Percentiles rank a stretch among this genome's conserved stretches.
phyloP scores from a whole-genome alignment of 495 filamentous ascomycete genomes.

The Gamarada debralockiae region DNA sequence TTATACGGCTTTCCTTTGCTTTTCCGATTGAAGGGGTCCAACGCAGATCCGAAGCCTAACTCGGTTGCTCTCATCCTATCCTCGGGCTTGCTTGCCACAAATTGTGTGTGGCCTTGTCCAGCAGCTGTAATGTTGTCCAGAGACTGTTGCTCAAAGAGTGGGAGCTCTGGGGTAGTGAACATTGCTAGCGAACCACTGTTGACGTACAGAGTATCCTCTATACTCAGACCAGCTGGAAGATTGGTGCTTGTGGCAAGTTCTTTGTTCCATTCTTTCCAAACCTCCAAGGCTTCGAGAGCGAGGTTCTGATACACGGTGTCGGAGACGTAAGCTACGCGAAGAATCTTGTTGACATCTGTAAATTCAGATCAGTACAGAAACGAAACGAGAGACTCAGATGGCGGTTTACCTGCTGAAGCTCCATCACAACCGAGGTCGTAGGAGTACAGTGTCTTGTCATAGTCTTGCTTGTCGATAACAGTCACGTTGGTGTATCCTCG shows the following conservation, averaged over 20 bases:
- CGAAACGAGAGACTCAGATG: too few species aligned
- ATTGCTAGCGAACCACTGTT: conserved; percentile 27
- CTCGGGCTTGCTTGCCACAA: conserved; percentile 23
- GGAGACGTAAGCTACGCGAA: conserved; percentile 37
- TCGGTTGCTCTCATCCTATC: conserved; percentile 28
- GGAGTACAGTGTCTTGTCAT: conserved; percentile 30
- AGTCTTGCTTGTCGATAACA: conserved; percentile 40
- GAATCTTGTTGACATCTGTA: conserved; percentile 41
- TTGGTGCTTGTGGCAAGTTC: conserved; percentile 24
- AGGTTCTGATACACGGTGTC: conserved; percentile 40
- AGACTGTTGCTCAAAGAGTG: conserved; percentile 30
- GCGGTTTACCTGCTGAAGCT: conserved; percentile 32
- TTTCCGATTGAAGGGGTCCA: conserved; percentile 28
- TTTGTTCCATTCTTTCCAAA: conserved; percentile 41
- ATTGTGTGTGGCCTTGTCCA: conserved; percentile 32
- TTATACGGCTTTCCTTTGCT: conserved; percentile 8
- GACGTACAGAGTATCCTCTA: neutral
- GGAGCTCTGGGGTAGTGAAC: conserved; percentile 24
- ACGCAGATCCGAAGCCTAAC: conserved; percentile 27
- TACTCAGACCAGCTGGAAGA: conserved; percentile 30
- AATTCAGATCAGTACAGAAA: neutral
- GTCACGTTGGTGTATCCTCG: conserved; percentile 39
- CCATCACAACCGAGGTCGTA: conserved; percentile 29
- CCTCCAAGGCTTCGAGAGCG: conserved; percentile 32
- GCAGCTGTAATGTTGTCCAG: conserved; percentile 31